Evolutionary conservation across 352 stramenopile genomes (phyloP), one percentile per base, ranked within the genome.

Genomic region (Hyaloperonospora arabidopsidis): DNA sequence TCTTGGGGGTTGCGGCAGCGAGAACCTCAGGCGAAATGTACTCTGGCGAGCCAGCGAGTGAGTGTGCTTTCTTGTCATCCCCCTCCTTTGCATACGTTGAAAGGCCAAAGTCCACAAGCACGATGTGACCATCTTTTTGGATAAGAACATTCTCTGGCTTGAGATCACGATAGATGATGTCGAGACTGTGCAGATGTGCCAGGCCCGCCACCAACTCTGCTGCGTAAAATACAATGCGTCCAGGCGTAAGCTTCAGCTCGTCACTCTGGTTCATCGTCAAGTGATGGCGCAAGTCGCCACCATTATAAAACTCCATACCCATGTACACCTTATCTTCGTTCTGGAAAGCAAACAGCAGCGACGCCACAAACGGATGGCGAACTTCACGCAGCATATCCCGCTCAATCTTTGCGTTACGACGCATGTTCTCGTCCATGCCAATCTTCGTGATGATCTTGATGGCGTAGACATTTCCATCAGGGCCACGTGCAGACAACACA

Each of bases 251-350:
- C 59, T 74, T 74, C 6, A 89, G 55, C 38, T 87, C 76, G 47
- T 74, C 68, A 25, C 66, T 84, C 51, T 79, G 67, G 61, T 74
- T 86, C 54, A 89, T 45, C n/a, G 68, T 87, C 29, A 92, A 55
- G 55, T 94, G 82, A 36, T 92, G 80, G 1, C 81, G 79, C 57
- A 99, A 65, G 62, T 98, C 96, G 14, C 97, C 97, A 32, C 97
- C 97, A 43, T 96, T 95, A 77, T 96, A 98, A 64, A 98, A 99
- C 72, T 99, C 95, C 70, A 99, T 95, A 17, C 97, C 96, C 56
- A 99, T 87, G 75, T 98, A 99, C 41, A 99, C 76, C 64, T 98
- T 98, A 70, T 98, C 94, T 68, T 96, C 75, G 54, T 96, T 97
- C 78, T 98, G 95, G 69, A 98, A 98, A 1, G 95, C 94, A 72